These are phyloP conservation scores for Pichia sp. DNA, from an alignment of 1,139 yeast genomes.

Conservation along the genomic window DNA sequence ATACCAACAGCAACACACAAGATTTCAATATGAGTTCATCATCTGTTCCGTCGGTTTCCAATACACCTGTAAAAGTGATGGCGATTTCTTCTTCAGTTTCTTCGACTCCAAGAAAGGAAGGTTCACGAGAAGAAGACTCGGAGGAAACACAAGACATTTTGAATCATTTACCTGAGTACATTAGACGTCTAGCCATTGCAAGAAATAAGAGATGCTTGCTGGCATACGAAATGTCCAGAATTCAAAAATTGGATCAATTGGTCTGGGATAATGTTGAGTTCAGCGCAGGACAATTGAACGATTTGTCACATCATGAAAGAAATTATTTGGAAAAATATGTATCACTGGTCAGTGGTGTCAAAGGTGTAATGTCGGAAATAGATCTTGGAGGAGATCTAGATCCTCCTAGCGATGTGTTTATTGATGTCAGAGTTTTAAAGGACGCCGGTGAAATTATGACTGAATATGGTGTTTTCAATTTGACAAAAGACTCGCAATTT, in stretches of 20 bases:
- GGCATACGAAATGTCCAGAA: conserved; percentile 71
- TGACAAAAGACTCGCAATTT: conserved; percentile 93
- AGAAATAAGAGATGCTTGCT: conserved; percentile 82
- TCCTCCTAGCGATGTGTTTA: conserved; percentile 87
- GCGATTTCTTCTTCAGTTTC: conserved; percentile 8
- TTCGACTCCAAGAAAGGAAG: conserved; percentile 4
- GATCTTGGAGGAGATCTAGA: conserved; percentile 81
- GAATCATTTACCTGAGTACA: conserved; percentile 33
- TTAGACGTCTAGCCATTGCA: conserved; percentile 73
- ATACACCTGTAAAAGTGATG: conserved; percentile 6
- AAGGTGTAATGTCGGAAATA: conserved; percentile 74
- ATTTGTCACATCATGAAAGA: conserved; percentile 70
- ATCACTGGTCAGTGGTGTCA: conserved; percentile 65
- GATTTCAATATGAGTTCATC: conserved; percentile 1
- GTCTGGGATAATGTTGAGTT: conserved; percentile 52
- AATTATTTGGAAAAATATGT: conserved; percentile 68
- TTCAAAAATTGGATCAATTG: conserved; percentile 57
- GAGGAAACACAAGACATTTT: conserved; percentile 4
- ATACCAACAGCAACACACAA: not conserved
- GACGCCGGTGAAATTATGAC: conserved; percentile 98
- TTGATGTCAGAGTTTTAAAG: conserved; percentile 85
- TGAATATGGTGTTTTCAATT: conserved; percentile 90
- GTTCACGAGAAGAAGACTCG: not conserved
- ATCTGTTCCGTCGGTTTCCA: conserved; percentile 1
- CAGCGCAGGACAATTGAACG: conserved; percentile 31